Evolutionary conservation across 345 rosid genomes (phyloP), one percentile per base, ranked within the genome.

Genomic region (Bruguiera gymnorhiza): DNA sequence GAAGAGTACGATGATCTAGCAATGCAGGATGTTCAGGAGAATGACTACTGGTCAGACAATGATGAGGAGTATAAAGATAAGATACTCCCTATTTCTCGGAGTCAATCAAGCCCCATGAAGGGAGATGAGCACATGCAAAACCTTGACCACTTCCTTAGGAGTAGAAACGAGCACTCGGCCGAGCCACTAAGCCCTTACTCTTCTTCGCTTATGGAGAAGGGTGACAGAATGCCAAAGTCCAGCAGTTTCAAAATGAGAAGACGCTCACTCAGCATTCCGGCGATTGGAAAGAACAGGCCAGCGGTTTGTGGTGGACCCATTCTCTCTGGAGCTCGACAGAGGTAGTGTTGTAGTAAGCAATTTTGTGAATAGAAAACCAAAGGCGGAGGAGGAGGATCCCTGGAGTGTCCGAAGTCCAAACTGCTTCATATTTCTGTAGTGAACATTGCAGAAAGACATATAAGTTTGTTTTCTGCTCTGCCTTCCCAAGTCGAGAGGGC

Each of bases 1-100:
- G 99, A 96, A 78, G 98, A 96, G 80, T 96, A 92, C 9, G 97
- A 90, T 62, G 99, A 96, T 84, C 91, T 96, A 62, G 98, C 97
- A 21, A 86, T 96, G 98, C 84, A 70, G 61, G 99, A 96, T 75
- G 68, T 74, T 39, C 77, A 68, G 29, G 81, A 78, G 59, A 90
- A 83, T 67, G 88, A 88, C 23, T 89, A 89, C 54, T 73, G 83
- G 83, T 70, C 95, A 0, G 98, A 86, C 6, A 82, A 74, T 0
- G 91, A 88, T 11, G 87, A 82, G 36, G 86, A 86, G 76, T 59
- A 65, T 0, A 64, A 61, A 69, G 83, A 86, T 48, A 83, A 71
- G 63, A 11, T 68, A 8, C 31, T 31, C 26, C 73, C 71, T 9
- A 46, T 73, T 32, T 32, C 70, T 7, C 67, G 70, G 37, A 67